Percentiles rank a stretch among this genome's conserved stretches.
Conservation (phyloP, 306 rosid species). For the Fragaria vesca region DNA sequence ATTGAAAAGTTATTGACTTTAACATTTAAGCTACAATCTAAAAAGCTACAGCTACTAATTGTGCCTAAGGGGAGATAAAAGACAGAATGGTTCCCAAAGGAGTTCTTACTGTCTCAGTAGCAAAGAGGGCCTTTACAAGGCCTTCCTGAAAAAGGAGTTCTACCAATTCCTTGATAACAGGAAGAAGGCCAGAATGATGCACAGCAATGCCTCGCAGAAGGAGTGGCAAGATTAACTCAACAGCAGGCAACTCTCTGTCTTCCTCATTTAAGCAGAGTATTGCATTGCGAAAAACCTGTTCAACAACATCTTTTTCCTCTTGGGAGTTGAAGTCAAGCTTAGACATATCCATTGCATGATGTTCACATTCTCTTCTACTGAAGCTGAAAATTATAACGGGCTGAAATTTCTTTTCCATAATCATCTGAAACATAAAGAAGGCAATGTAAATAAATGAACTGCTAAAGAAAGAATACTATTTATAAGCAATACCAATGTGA, state of each 20-base stretch:
- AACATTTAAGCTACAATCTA: slow-evolving; percentile 17
- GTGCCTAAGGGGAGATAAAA: slow-evolving; percentile 7
- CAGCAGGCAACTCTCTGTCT: slow-evolving; percentile 90
- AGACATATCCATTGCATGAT: slow-evolving; percentile 94
- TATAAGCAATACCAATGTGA: background rate
- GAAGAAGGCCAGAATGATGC: slow-evolving; percentile 99
- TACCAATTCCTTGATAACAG: slow-evolving; percentile 93
- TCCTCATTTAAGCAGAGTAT: slow-evolving; percentile 89
- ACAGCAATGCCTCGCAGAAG: slow-evolving; percentile 98
- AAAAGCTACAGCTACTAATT: slow-evolving; percentile 1
- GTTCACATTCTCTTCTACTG: slow-evolving; percentile 96
- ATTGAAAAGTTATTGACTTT: slow-evolving; percentile 16
- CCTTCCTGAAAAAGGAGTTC: slow-evolving; percentile 99
- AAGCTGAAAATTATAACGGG: slow-evolving; percentile 96
- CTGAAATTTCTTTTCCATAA: slow-evolving; percentile 91
- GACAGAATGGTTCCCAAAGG: slow-evolving; percentile 11
- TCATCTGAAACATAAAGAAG: slow-evolving; percentile 61
- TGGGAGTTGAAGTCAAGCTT: slow-evolving; percentile 87
- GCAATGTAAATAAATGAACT: background rate
- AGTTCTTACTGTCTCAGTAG: slow-evolving; percentile 87
- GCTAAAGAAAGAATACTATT: background rate
- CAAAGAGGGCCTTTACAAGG: slow-evolving; percentile 97
- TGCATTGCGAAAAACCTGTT: slow-evolving; percentile 75
- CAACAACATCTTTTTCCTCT: slow-evolving; percentile 86
- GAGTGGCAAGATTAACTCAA: slow-evolving; percentile 86